Conservation (phyloP, 2,329 filamentous ascomycete genomes). For the Penicillium paneum region DNA sequence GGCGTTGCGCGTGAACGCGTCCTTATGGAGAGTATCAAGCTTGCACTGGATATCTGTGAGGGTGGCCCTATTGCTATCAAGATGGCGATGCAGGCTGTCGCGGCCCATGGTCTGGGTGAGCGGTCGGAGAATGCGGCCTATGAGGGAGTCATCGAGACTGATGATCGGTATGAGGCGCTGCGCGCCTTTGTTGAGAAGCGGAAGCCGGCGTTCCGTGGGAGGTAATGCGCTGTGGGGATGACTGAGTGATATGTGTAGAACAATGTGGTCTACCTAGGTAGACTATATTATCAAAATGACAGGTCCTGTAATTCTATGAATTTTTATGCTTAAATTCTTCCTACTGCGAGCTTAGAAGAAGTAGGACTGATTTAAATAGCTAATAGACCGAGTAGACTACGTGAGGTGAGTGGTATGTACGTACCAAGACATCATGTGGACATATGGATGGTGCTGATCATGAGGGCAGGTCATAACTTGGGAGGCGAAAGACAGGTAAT, state of each 20-base stretch:
- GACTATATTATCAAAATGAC: background rate
- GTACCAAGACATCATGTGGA: background rate
- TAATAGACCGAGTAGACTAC: no score
- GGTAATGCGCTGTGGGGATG: constrained; percentile 27
- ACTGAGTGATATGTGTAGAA: background rate
- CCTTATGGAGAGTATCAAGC: constrained; percentile 69
- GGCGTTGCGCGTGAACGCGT: constrained; percentile 63
- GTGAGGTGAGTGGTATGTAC: background rate
- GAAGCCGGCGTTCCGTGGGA: constrained; percentile 64
- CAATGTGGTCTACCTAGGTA: background rate
- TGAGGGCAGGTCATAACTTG: background rate
- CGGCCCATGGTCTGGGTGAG: constrained; percentile 62
- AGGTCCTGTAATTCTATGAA: background rate
- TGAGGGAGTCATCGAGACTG: constrained; percentile 73
- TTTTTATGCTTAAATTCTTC: background rate
- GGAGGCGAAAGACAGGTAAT: background rate
- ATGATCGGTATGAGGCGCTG: constrained; percentile 85
- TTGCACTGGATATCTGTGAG: constrained; percentile 84
- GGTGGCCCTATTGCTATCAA: constrained; percentile 81
- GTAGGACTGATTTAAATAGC: no score
- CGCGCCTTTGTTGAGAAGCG: constrained; percentile 78
- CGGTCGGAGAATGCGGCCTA: constrained; percentile 85
- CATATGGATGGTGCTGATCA: background rate
- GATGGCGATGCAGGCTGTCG: constrained; percentile 75
- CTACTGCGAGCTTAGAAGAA: background rate